Base-by-base conservation (phyloP, 768 basidiomycete species). In the Trametes punicea region DNA sequence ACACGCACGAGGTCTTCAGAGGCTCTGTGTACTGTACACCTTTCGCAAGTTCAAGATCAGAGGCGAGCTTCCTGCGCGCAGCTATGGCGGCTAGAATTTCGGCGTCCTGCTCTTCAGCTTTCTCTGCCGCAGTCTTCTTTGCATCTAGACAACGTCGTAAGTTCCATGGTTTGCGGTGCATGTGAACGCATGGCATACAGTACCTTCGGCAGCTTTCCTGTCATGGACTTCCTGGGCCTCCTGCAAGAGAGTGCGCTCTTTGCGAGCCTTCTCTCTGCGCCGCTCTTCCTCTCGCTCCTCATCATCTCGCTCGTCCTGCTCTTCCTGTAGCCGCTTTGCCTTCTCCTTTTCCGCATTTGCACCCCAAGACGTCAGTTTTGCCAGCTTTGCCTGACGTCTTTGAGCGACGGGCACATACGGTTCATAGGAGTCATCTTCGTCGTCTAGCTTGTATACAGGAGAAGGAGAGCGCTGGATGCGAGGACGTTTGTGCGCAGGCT, bases 161-260 rank as follows among this genome's bases (percentile, higher is more conserved):
- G 23, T 45, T 7, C 42, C 31, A 36, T 16, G 34, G 38, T 11
- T 23, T 25, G 38, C 39, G 30, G 56, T 8, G 8, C 45, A 44
- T 6, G 25, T 23, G 10, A 39, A 21, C 8, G 9, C 3, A n/a
- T 2, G 20, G 0, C 23, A 20, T 38, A 15, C 66, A 74, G 42
- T 51, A 91, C 93, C 89, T 75, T 96, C 90, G 51, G 77, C 79
- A 4, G 88, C 91, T 71, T 87, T 92, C 70, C 79, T 79, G 23
- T 80, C 79, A 66, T 96, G 93, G 29, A 98, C 95, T 67, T 98
- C 96, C 71, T 98, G 93, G 1, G 97, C 97, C 69, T 97, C 94
- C 65, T 93, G 70, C 46, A 99, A 73, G 45, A 99, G 73, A 0
- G 94, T 97, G 63, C 93, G 75, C 73, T 95, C 93, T 69, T 85